Evolutionary conservation across 352 stramenopile species (phyloP), one percentile per base, ranked within the genome.

Genomic region (Pythium guiyangense): DNA sequence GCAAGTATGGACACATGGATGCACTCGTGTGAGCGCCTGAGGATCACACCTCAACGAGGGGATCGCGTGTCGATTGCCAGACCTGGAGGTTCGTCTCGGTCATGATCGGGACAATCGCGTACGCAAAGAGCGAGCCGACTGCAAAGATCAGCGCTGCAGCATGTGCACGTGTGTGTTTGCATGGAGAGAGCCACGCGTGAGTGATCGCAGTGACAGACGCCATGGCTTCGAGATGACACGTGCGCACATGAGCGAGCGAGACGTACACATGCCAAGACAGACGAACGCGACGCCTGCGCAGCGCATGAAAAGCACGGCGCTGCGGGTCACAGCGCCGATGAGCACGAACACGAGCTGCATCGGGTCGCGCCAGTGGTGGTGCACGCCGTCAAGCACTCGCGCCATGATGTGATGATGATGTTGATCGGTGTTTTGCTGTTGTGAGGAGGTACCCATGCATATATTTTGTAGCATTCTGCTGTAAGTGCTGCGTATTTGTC

Each of bases 41-140:
- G 20, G 27, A 42, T 37, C 44, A 58, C 20, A 46, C 40, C 8
- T 1, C 15, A 20, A 49, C n/a, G 22, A n/a, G 12, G 18, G n/a
- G 20, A 17, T 47, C 27, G 2, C n/a, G 39, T 4, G 35, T 8
- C 8, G 17, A 9, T 22, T 4, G 6, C 39, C 35, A 45, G 6
- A 79, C 74, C 70, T 84, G 52, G 10, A 74, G 14, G 8, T 54
- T 59, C 11, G 63, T 70, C 11, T 78, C 62, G 5, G 70, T 52
- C 63, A 85, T 70, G 52, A 85, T 67, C 10, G 77, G 77, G 27
- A 85, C 68, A 29, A 87, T 68, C 10, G 71, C 68, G 62, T 85
- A 73, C 60, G 77, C 63, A 43, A 85, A 80, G 0, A 84, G 27
- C 3, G 63, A 63, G 25, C 68, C 62, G 6, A 87, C 59, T 18